Base-by-base conservation (phyloP, 2,329 filamentous ascomycete genomes). In the Achaetomium macrosporum region DNA sequence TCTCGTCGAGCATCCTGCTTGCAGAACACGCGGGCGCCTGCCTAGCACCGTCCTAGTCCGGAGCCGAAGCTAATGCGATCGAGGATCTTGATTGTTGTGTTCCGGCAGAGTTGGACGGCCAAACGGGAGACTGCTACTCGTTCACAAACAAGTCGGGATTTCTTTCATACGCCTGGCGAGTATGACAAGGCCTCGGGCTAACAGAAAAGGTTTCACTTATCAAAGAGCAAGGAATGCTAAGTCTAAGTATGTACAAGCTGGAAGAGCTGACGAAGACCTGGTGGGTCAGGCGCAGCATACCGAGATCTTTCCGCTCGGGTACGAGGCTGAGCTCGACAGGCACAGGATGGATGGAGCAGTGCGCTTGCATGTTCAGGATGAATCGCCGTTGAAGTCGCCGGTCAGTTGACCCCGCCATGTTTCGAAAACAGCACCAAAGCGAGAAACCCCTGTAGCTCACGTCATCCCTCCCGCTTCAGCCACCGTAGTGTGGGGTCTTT, bases 1-100 rank as follows among this genome's bases (percentile, higher is more conserved):
- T 95, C 69, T 95, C 89, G 83, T 96, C 90, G 64, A 95, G 80
- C 90, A 96, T 96, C 33, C 31, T 55, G 47, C 37, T 43, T 15
- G 20, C 35, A 7, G 10, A 30, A 40, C 16, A 19, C 5, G 16
- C 29, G 30, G 19, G 12, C 33, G 33, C 13, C 33, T 35, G 10
- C 4, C 7, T 25, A 7, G 7, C 25, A 7, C 4, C 4, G 25
- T 25, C 25, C 7, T 7, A 25, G 7, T 4, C 25, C 25, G 7
- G 25, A 25, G 4, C 4, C 25, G 25, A 7, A 25, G 25, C 25
- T 25, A 7, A 4, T 25, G 25, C 25, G 25, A 7, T 7, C n/a
- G n/a, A n/a, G n/a, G n/a, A 4, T 25, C 25, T 25, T 25, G 7
- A 25, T 7, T 25, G 25, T 25, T 16, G 33, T 16, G 13, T 12